Conservation (phyloP, 2,329 filamentous ascomycete species). For the Fusarium sp. region DNA sequence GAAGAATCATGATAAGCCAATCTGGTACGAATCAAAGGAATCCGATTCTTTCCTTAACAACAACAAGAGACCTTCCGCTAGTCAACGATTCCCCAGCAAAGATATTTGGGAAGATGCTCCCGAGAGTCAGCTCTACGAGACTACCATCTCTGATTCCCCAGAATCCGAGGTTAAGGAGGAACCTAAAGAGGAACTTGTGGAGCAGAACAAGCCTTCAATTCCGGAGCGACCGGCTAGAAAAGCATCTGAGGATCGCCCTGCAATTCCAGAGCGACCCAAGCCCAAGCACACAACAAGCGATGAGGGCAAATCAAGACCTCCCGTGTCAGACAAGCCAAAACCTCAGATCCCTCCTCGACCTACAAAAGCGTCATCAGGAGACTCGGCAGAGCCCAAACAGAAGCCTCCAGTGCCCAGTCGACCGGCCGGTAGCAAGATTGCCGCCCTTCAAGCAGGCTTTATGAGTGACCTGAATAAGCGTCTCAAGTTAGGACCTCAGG, state of each 20-base stretch:
- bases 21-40: constrained; percentile 61
- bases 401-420: constrained; percentile 85
- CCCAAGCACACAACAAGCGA: constrained; percentile 57
- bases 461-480: constrained; percentile 93
- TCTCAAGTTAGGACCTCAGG: constrained; percentile 85
- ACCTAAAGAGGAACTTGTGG: constrained; percentile 33
- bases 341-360: constrained; percentile 72
- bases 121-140: constrained; percentile 82
- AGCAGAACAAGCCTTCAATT: constrained; percentile 47
- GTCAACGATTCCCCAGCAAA: constrained; percentile 85
- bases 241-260: constrained; percentile 56
- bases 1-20: constrained; percentile 52
- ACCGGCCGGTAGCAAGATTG: constrained; percentile 86
- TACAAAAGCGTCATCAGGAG: constrained; percentile 59
- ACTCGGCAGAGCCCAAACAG: constrained; percentile 66
- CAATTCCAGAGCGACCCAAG: constrained; percentile 66
- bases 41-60: constrained; percentile 57
- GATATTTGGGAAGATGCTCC: constrained; percentile 97
- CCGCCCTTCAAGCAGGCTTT: constrained; percentile 89
- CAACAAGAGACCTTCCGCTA: constrained; percentile 63
- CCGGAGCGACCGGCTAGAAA: constrained; percentile 54
- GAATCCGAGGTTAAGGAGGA: constrained; percentile 41
- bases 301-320: constrained; percentile 55
- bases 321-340: constrained; percentile 66
- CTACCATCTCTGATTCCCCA: constrained; percentile 68